These are phyloP conservation scores for Collybia sordida DNA, from an alignment of 768 basidiomycete species.

Conservation along the genomic window DNA sequence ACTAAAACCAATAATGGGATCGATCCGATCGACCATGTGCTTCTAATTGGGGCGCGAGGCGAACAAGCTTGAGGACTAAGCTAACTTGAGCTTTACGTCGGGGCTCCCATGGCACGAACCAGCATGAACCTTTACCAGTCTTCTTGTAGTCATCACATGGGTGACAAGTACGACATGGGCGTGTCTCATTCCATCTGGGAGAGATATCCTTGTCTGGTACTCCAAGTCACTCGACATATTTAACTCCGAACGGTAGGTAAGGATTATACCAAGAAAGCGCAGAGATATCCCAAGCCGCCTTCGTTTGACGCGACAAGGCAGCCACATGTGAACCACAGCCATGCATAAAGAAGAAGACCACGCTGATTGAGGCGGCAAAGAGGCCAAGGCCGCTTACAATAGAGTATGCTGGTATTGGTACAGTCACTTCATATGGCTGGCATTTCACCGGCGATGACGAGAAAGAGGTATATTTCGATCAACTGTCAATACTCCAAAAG, in stretches of 20 bases:
- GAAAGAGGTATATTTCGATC: neutral
- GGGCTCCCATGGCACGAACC: too few relatives aligned
- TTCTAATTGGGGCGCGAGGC: neutral
- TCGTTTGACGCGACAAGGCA: too few relatives aligned
- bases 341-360: neutral
- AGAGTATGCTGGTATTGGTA: neutral
- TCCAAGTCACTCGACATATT: too few relatives aligned
- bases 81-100: too few relatives aligned
- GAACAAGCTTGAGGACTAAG: neutral
- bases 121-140: too few relatives aligned
- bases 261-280: too few relatives aligned
- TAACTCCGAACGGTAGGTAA: too few relatives aligned
- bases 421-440: neutral
- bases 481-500: neutral
- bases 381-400: neutral
- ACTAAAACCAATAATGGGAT: neutral
- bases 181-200: too few relatives aligned
- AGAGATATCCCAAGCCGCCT: too few relatives aligned
- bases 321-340: conserved; percentile 5
- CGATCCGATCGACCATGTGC: neutral
- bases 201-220: too few relatives aligned
- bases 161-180: too few relatives aligned
- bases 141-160: too few relatives aligned
- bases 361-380: conserved; percentile 7
- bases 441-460: conserved; percentile 2